Evolutionary conservation across 2,329 filamentous ascomycete genomes (phyloP), one percentile per base, ranked within the genome.

Genomic region (Sporothrix sp.): DNA sequence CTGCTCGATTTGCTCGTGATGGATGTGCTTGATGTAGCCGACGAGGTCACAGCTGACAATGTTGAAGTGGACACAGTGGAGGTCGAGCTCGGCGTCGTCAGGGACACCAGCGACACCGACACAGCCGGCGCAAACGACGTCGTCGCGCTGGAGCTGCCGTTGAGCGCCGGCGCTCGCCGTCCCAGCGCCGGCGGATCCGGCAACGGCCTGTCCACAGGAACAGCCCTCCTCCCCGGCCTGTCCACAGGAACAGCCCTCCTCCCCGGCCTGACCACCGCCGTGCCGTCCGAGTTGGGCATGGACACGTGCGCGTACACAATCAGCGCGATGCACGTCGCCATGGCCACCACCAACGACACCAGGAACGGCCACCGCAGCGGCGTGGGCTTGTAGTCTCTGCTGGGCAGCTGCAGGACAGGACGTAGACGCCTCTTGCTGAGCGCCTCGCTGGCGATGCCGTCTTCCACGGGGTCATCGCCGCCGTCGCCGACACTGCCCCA

Each of bases 321-420:
- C 39, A 66, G 27, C 3, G 32, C 58, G 27, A 66, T 63, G 30
- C 61, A 54, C 3, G 56, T 43, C 4, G 56, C 50, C 13, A 66
- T 51, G 3, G 65, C 18, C 1, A 57, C 27, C 18, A 65, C 60
- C 42, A 61, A 51, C 28, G 30, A 18, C 2, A 49, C 33, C 40
- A 67, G 59, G 40, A 66, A 67, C 3, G 62, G 63, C 63, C 64
- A 65, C 52, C 58, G 57, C 48, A 67, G 51, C 16, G 64, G 56
- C 43, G 56, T 62, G 1, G 65, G 65, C 48, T 61, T 61, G 55
- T 66, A 65, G 55, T 62, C 58, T 1, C 61, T 59, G n/a, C 46
- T 32, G 20, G 44, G 43, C 2, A 27, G 50, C 1, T 47, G 33
- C 6, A 47, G 35, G 3, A n/a, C 46, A 7, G 9, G 49, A 8